These are phyloP conservation scores for Coelastrella sp. DNA, from an alignment of 139 green algal genomes.

Conservation along the genomic window DNA sequence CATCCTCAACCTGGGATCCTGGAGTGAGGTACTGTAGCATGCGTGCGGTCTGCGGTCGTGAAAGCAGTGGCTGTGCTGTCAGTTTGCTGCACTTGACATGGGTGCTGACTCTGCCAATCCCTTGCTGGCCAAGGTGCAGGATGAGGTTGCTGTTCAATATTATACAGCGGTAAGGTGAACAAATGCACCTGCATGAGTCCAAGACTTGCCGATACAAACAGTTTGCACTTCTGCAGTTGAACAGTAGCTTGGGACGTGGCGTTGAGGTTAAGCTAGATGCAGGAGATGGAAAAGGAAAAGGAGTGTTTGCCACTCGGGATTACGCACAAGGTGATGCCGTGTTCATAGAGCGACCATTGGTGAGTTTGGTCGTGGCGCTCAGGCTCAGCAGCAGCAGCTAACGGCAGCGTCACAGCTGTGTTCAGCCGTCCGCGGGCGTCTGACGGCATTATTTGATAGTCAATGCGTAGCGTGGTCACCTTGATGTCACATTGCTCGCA, in stretches of 20 bases:
- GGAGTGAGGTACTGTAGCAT: too few relatives aligned
- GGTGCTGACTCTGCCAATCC: neutral
- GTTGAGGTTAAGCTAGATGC: slow-evolving; percentile 56
- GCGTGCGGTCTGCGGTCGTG: too few relatives aligned
- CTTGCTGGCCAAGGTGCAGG: neutral
- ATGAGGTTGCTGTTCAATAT: neutral
- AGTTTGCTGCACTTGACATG: neutral
- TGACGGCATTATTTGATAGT: too few relatives aligned
- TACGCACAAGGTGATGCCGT: slow-evolving; percentile 54
- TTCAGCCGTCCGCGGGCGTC: too few relatives aligned
- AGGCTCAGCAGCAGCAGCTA: neutral
- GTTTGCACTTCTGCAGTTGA: slow-evolving; percentile 14
- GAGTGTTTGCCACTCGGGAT: slow-evolving; percentile 57
- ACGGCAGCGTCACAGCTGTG: too few relatives aligned
- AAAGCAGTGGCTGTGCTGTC: too few relatives aligned
- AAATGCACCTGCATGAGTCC: neutral
- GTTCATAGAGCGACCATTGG: slow-evolving; percentile 63
- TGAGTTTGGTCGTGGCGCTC: slow-evolving; percentile 13
- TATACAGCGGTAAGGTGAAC: neutral
- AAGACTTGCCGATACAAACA: neutral
- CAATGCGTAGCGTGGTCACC: too few relatives aligned
- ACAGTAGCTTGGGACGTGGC: neutral
- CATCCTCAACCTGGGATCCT: too few relatives aligned
- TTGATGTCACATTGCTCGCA: neutral
- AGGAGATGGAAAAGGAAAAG: slow-evolving; percentile 62